Percentiles rank a stretch among this genome's conserved stretches.
Evolutionary conservation across 495 filamentous ascomycete species (phyloP).

Genomic region (Hamigera avellanea): DNA sequence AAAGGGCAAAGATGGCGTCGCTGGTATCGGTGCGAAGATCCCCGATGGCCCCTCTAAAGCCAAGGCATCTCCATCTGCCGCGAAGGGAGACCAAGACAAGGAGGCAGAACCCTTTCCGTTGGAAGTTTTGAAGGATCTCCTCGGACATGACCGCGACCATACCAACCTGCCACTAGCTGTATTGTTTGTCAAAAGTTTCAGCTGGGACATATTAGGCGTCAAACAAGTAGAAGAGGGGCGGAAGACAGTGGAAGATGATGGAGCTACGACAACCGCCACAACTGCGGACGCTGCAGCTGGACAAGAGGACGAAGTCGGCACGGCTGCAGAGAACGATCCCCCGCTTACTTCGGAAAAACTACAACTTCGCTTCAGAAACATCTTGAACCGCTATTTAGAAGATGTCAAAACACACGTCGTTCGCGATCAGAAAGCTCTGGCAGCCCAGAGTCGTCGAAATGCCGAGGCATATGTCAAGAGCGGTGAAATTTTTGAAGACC

Average conservation of each 20-base stretch:
- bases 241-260: conserved; percentile 78
- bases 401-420: conserved; percentile 84
- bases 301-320: conserved; percentile 30
- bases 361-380: conserved; percentile 76
- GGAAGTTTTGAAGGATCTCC: conserved; percentile 90
- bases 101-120: conserved; percentile 78
- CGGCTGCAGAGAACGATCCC: conserved; percentile 41
- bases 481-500: conserved; percentile 96
- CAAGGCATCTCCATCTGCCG: conserved; percentile 14
- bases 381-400: conserved; percentile 83
- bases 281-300: conserved; percentile 39
- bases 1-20: conserved; percentile 48
- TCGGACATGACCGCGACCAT: conserved; percentile 89
- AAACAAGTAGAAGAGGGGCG: conserved; percentile 60
- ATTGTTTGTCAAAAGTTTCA: conserved; percentile 89
- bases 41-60: conserved; percentile 43
- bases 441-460: conserved; percentile 77
- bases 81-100: conserved; percentile 30
- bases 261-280: conserved; percentile 43
- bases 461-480: conserved; percentile 98
- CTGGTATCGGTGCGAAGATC: conserved; percentile 33
- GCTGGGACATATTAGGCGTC: conserved; percentile 87
- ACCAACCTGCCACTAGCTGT: conserved; percentile 83
- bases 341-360: conserved; percentile 65
- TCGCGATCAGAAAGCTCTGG: conserved; percentile 78